Evolutionary conservation across 345 rosid genomes (phyloP).

Genomic region (Ricinus communis): DNA sequence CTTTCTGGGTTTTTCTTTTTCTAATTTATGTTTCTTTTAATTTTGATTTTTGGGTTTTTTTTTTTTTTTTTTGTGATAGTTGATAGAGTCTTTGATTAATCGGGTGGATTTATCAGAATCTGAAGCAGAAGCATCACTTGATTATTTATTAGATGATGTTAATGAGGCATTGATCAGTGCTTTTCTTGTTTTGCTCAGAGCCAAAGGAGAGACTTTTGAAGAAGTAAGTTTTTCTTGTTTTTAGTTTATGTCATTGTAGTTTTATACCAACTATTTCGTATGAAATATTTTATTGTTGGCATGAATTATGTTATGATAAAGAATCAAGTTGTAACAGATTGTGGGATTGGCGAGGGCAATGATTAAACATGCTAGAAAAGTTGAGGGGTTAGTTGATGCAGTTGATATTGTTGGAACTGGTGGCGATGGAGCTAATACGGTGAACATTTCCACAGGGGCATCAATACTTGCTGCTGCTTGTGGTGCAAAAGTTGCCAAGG

Average conservation of each 20-base stretch:
- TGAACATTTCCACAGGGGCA: constrained; percentile 93
- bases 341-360: constrained; percentile 87
- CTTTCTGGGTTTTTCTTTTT: not conserved
- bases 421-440: constrained; percentile 95
- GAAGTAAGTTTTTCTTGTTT: constrained; percentile 48
- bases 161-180: constrained; percentile 79
- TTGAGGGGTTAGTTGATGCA: constrained; percentile 68
- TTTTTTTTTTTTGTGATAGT: constrained; percentile 21
- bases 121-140: constrained; percentile 71
- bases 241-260: not conserved
- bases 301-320: too few species aligned
- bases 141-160: constrained; percentile 57
- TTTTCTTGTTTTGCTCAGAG: constrained; percentile 79
- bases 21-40: not conserved
- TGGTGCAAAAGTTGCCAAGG: constrained; percentile 98
- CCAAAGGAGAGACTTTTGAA: constrained; percentile 93
- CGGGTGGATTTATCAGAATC: constrained; percentile 69
- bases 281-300: too few species aligned
- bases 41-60: not conserved
- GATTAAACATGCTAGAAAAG: constrained; percentile 72
- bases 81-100: constrained; percentile 65
- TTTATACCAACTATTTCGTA: not conserved
- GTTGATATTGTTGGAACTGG: constrained; percentile 96
- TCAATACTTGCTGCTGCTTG: constrained; percentile 93
- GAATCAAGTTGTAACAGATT: too few species aligned